A percentile compares a stretch with the other conserved stretches of the same genome.
phyloP scores from a whole-genome alignment of 257 asterid genomes.

The Nicotiana otophora region DNA sequence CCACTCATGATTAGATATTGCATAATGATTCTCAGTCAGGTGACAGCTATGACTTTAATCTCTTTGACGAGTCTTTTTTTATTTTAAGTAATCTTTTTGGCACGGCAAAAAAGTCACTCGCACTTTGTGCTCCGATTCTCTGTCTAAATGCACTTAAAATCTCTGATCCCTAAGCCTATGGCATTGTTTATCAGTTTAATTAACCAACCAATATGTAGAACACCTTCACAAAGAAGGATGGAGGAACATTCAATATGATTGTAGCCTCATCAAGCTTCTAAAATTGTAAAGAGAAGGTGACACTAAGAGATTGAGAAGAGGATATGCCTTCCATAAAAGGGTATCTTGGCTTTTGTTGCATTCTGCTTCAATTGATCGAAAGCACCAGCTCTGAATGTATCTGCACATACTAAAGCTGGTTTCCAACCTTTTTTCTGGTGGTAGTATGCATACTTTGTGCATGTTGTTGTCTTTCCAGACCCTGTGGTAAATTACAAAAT shows the following conservation, averaged over 20 bases:
- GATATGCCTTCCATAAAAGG: constrained; percentile 79
- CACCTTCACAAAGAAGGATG: not conserved
- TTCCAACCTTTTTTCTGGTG: constrained; percentile 96
- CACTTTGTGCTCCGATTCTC: not conserved
- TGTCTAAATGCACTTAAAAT: not conserved
- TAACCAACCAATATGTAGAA: not conserved
- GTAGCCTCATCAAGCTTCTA: constrained; percentile 3
- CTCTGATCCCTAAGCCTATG: not conserved
- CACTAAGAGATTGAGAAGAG: not conserved
- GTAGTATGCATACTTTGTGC: constrained; percentile 84
- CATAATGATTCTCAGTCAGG: not conserved
- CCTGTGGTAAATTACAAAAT: constrained; percentile 26
- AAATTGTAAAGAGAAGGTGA: not conserved
- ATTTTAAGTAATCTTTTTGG: not conserved
- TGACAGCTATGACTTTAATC: not conserved
- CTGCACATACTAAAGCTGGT: constrained; percentile 94
- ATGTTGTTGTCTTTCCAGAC: constrained; percentile 88
- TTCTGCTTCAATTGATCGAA: constrained; percentile 96
- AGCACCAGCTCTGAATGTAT: constrained; percentile 97
- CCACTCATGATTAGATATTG: not conserved
- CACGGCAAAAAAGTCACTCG: not conserved
- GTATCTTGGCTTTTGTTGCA: constrained; percentile 91
- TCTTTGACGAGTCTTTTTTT: not conserved
- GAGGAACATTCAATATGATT: not conserved
- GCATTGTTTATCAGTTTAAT: not conserved